A percentile compares a stretch with the other conserved stretches of the same genome.
Conservation (phyloP, 352 stramenopile genomes). For the Phytophthora idaei region DNA sequence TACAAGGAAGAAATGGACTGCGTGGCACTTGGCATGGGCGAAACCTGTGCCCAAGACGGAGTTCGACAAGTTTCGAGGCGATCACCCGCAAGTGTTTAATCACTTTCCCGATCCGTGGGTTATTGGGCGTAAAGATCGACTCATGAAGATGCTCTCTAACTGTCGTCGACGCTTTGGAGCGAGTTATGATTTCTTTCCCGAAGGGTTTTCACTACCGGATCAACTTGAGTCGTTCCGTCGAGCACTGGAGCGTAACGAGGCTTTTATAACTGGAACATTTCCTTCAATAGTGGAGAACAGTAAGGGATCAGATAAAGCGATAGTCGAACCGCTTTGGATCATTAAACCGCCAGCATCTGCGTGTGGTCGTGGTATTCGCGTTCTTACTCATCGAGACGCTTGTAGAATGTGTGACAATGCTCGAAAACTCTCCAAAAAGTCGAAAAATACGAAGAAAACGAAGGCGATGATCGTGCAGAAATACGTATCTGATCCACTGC, state of each 20-base stretch:
- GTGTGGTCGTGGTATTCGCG: constrained; percentile 87
- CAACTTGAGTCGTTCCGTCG: constrained; percentile 71
- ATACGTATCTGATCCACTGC: constrained; percentile 75
- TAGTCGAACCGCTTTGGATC: constrained; percentile 71
- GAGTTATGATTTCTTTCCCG: constrained; percentile 83
- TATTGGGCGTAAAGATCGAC: constrained; percentile 89
- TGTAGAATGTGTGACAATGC: constrained; percentile 30
- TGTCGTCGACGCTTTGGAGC: constrained; percentile 62
- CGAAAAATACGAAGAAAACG: neutral
- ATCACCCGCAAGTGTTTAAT: constrained; percentile 83
- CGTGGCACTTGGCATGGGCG: constrained; percentile 68
- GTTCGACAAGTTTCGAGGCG: constrained; percentile 52
- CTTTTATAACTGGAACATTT: constrained; percentile 25
- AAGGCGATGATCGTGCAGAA: constrained; percentile 76
- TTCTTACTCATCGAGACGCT: constrained; percentile 54
- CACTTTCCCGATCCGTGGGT: constrained; percentile 92
- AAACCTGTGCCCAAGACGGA: constrained; percentile 73
- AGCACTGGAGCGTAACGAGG: constrained; percentile 48
- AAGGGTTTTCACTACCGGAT: constrained; percentile 82
- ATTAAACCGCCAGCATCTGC: constrained; percentile 87
- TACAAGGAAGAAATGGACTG: constrained; percentile 60
- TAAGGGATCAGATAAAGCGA: neutral
- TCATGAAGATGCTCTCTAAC: constrained; percentile 77
- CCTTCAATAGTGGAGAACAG: neutral
- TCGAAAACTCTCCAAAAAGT: constrained; percentile 29